phyloP scores from a whole-genome alignment of 257 asterid species.

The Verbena officinalis region DNA sequence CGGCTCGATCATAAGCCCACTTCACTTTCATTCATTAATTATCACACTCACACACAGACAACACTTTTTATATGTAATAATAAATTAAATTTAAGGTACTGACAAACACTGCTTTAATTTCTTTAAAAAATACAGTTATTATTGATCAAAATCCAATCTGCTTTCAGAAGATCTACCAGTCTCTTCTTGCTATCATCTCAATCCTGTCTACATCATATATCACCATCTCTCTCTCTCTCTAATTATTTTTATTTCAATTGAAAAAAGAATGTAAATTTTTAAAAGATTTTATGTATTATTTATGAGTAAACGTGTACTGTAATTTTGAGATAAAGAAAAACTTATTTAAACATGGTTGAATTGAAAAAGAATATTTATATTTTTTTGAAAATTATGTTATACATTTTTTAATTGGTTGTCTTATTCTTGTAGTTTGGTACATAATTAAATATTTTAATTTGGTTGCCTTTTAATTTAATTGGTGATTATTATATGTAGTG shows the following conservation, averaged over 20 bases:
- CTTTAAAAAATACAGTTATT: too few species aligned
- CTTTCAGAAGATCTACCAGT: conserved; percentile 41
- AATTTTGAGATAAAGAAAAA: too few species aligned
- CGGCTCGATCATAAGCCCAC: conserved; percentile 24
- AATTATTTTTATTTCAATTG: too few species aligned
- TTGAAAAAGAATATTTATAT: too few species aligned
- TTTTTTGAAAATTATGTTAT: background rate
- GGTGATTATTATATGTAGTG: conserved; percentile 6
- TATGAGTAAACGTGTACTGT: too few species aligned
- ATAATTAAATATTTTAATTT: too few species aligned
- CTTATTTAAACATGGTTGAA: too few species aligned
- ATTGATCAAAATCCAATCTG: conserved; percentile 31
- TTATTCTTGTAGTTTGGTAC: conserved; percentile 7
- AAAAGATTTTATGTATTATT: too few species aligned
- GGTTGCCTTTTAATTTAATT: background rate
- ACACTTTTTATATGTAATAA: background rate
- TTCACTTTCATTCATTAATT: conserved; percentile 1
- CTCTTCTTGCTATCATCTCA: conserved; percentile 37
- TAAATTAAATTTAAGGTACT: background rate
- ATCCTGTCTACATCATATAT: conserved; percentile 43
- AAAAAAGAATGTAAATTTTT: too few species aligned
- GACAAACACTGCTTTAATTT: conserved; percentile 16
- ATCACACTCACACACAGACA: conserved; percentile 7
- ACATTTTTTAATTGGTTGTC: background rate
- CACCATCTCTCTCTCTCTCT: conserved; percentile 24